Evolutionary conservation across 139 green algal species (phyloP), one percentile per base, ranked within the genome.

Genomic region (Trebouxia sp.): DNA sequence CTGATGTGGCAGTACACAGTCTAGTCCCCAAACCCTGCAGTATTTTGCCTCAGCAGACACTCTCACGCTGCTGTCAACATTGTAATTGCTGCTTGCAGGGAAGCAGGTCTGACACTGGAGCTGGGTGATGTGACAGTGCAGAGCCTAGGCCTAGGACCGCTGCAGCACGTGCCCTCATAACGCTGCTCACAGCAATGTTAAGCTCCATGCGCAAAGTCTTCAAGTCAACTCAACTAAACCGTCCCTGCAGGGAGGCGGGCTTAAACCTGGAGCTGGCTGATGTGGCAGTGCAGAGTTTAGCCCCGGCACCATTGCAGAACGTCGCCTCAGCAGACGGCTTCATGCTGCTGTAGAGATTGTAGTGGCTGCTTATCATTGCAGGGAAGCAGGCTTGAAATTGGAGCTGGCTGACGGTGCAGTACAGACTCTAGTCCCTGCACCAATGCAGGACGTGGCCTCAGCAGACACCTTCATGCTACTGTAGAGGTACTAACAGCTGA

Each of bases 331-430:
- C n/a, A n/a, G n/a, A n/a, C n/a, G n/a, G n/a, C n/a, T n/a, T n/a
- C n/a, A n/a, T n/a, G n/a, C n/a, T n/a, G n/a, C n/a, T n/a, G n/a
- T n/a, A n/a, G n/a, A n/a, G n/a, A n/a, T n/a, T n/a, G n/a, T n/a
- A n/a, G n/a, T n/a, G n/a, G n/a, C n/a, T n/a, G n/a, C n/a, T n/a
- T n/a, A n/a, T n/a, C n/a, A n/a, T n/a, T 70, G 58, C 80, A 89
- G 86, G 45, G 96, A 98, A 89, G 91, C 80, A 53, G 96, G 96
- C 5, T 65, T 98, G 42, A 80, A 84, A 42, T 32, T 98, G 30
- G 96, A 98, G 89, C 89, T 98, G 47, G 78, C 83, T 4, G 87
- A 96, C 81, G 91, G 98, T 28, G 90, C 94, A 1, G 87, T 99
- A 42, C 65, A 96, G 78, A 94, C 83, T 78, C 86, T 98, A 75